Evolutionary conservation across 1,139 yeast species (phyloP), one percentile per base, ranked within the genome.

Genomic region (Protomyces inouyei): DNA sequence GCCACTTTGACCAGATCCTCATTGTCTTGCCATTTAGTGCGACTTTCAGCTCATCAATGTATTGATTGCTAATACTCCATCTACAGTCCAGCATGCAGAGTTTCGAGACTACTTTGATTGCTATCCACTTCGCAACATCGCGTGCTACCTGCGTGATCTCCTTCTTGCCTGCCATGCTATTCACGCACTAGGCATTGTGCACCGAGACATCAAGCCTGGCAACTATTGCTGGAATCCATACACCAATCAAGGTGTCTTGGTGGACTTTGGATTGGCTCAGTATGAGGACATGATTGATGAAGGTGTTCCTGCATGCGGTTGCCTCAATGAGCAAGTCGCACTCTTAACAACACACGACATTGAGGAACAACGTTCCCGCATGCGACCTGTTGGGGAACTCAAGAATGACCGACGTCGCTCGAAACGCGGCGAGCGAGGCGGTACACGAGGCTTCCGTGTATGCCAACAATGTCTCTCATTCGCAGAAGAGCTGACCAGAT

Each of bases 241-340:
- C 70, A 82, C 84, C 57, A 85, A 88, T 35, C 80, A 82, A 63
- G 97, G 97, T 1, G 93, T 89, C 0, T 77, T 90, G 61, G 96
- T 90, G 4, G 97, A 90, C 76, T 90, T 90, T 78, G 97, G 97
- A 1, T 78, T 90, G 64, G 97, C 97, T 0, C 96, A 90, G 63
- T 67, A 43, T 64, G 68, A 64, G 43, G 56, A 46, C 23, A 48
- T 36, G n/a, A 40, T 48, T 32, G 61, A 57, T 14, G 43, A 21
- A 45, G 53, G 56, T 25, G 51, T 25, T 32, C 45, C 66, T 21
- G 55, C 61, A 18, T 51, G 60, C 60, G 51, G 45, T 28, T 63
- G 60, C 38, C 61, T 60, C 23, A 51, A 55, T 6, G 60, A 55
- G 36, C 45, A 55, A 23, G 32, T 52, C 25, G 48, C 21, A 52